A percentile compares a stretch with the other conserved stretches of the same genome.
phyloP scores from a whole-genome alignment of 192 early-diverging fungal genomes.

The Podila epicladia region DNA sequence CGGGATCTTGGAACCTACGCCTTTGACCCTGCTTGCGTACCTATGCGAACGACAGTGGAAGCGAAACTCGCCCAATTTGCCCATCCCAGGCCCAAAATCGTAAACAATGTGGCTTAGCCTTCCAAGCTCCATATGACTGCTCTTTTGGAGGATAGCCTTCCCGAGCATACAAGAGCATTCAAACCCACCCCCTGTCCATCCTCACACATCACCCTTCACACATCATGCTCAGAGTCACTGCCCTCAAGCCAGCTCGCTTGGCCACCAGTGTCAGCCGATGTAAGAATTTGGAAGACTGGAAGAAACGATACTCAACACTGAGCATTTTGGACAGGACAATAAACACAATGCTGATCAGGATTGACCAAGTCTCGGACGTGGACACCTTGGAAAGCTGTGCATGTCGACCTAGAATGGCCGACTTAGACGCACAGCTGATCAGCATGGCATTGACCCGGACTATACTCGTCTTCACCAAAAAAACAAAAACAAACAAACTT shows the following conservation, averaged over 20 bases:
- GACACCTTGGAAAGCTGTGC: too few species aligned
- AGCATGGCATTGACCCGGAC: not conserved
- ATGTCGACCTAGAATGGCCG: too few species aligned
- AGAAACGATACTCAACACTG: not conserved
- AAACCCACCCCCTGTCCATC: not conserved
- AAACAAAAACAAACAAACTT: not conserved
- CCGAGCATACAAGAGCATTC: not conserved
- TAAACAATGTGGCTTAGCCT: constrained; percentile 47
- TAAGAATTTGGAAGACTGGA: constrained; percentile 7
- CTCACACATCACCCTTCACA: constrained; percentile 3
- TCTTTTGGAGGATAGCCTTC: not conserved
- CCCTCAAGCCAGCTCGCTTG: constrained; percentile 22
- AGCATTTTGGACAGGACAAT: not conserved
- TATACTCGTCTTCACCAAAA: not conserved
- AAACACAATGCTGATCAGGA: not conserved
- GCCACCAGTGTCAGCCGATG: constrained; percentile 32
- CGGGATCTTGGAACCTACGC: too few species aligned
- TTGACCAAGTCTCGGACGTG: not conserved
- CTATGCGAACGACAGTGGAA: too few species aligned
- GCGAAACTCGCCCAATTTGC: too few species aligned
- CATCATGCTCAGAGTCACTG: constrained; percentile 39
- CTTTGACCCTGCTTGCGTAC: too few species aligned
- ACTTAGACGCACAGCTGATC: too few species aligned
- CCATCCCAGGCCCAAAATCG: not conserved
- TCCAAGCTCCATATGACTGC: too few species aligned